Conservation (phyloP, 345 rosid genomes). For the Salix suchowensis region DNA sequence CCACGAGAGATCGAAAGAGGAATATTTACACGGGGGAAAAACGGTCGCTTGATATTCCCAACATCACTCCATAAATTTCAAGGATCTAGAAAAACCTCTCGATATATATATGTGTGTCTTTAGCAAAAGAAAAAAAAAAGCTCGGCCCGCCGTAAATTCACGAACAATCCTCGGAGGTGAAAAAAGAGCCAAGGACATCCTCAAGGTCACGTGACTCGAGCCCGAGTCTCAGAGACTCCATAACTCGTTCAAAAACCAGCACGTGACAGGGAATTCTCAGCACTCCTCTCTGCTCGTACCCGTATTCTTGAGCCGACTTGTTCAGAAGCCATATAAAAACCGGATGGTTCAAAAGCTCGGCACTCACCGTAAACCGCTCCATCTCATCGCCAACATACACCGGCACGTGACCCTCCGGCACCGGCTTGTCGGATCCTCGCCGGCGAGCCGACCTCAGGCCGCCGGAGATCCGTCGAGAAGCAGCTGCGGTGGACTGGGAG, state of each 20-base stretch:
- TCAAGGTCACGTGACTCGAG: constrained; percentile 47
- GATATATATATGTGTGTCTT: background rate
- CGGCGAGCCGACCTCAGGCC: constrained; percentile 3
- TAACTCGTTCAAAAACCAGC: constrained; percentile 63
- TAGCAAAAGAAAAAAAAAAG: too few species aligned
- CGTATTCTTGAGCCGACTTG: constrained; percentile 87
- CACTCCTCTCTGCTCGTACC: constrained; percentile 90
- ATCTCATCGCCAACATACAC: constrained; percentile 92
- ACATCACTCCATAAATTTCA: background rate
- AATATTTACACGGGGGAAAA: background rate
- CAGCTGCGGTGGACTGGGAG: constrained; percentile 5
- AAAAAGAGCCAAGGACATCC: constrained; percentile 24
- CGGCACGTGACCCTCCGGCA: constrained; percentile 82
- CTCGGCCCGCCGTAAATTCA: background rate
- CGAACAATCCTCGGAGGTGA: background rate
- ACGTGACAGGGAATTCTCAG: constrained; percentile 89
- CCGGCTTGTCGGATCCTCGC: constrained; percentile 34
- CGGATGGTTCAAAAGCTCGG: constrained; percentile 87
- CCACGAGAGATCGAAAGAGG: background rate
- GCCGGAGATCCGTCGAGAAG: constrained; percentile 10
- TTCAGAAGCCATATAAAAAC: constrained; percentile 63
- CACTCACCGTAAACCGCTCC: constrained; percentile 82
- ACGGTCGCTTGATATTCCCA: background rate
- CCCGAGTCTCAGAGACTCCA: constrained; percentile 85
- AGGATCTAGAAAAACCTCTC: background rate